These are phyloP conservation scores for Daucus carota DNA, from an alignment of 129 eudicot species.

Conservation along the genomic window DH1_v3.0 NC_030386.2:3295001-3295500, in stretches of 20 bases:
- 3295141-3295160: background rate
- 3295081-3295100: background rate
- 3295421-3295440: too few relatives aligned
- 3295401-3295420: background rate
- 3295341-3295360: background rate
- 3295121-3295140: background rate
- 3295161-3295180: conserved; percentile 69
- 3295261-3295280: conserved; percentile 52
- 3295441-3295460: too few relatives aligned
- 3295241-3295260: conserved; percentile 61
- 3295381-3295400: background rate
- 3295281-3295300: conserved; percentile 74
- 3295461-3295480: too few relatives aligned
- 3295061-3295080: background rate
- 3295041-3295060: background rate
- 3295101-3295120: background rate
- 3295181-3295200: conserved; percentile 67
- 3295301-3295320: conserved; percentile 78
- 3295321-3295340: conserved; percentile 6
- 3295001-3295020: background rate
- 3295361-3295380: background rate
- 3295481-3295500: too few relatives aligned
- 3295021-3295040: background rate
- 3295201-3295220: conserved; percentile 60
- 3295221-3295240: conserved; percentile 78